phyloP scores from a whole-genome alignment of 176 grass and related monocot genomes.

The Avena atlantica region DNA sequence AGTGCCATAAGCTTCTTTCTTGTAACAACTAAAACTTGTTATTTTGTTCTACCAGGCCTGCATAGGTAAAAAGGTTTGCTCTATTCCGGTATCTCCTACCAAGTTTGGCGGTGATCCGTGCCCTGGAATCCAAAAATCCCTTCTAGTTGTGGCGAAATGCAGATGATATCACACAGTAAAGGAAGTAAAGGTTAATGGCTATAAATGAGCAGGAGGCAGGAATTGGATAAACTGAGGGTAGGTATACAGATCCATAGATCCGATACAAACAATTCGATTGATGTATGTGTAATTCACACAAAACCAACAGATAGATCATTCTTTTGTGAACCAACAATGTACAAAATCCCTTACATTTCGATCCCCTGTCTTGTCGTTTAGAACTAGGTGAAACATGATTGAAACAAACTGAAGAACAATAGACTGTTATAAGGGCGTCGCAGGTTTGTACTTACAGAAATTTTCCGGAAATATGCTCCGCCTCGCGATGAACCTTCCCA shows the following conservation, averaged over 20 bases:
- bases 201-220: slow-evolving; percentile 8
- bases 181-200: neutral
- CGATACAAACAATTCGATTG: neutral
- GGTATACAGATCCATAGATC: neutral
- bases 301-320: neutral
- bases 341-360: neutral
- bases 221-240: neutral
- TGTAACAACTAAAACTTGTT: slow-evolving; percentile 6
- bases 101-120: slow-evolving; percentile 60
- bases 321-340: neutral
- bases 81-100: slow-evolving; percentile 41
- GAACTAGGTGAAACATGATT: neutral
- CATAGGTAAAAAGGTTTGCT: slow-evolving; percentile 54
- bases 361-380: neutral
- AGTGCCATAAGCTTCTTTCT: neutral
- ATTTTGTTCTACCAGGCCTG: slow-evolving; percentile 49
- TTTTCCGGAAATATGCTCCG: neutral
- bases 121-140: slow-evolving; percentile 48
- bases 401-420: neutral
- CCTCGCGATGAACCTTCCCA: neutral
- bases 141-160: slow-evolving; percentile 62
- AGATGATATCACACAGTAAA: slow-evolving; percentile 44
- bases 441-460: neutral
- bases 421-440: neutral
- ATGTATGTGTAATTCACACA: slow-evolving; percentile 9